These are phyloP conservation scores for Exophiala alcalophila DNA, from an alignment of 2,329 filamentous ascomycete species.

Conservation along the genomic window DNA sequence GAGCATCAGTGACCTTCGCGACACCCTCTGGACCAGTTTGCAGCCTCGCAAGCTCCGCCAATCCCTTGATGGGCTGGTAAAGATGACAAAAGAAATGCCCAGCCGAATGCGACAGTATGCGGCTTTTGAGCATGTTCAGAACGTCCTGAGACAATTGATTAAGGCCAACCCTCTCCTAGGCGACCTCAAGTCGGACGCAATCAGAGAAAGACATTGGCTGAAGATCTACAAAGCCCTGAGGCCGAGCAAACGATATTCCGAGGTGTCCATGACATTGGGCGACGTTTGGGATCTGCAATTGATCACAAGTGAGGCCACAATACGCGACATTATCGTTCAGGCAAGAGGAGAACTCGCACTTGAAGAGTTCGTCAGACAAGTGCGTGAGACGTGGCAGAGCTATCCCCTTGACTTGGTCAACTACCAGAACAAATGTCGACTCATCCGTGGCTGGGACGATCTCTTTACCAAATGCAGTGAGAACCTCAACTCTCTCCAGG, in stretches of 20 bases:
- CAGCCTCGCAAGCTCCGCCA: slow-evolving; percentile 89
- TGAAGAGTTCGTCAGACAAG: slow-evolving; percentile 94
- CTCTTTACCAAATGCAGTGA: slow-evolving; percentile 98
- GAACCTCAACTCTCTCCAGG: slow-evolving; percentile 93
- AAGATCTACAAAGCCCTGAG: slow-evolving; percentile 97
- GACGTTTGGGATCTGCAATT: slow-evolving; percentile 98
- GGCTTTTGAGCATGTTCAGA: slow-evolving; percentile 98
- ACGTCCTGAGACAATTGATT: slow-evolving; percentile 77
- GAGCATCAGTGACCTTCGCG: slow-evolving; percentile 87
- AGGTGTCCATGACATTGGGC: slow-evolving; percentile 91
- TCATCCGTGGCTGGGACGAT: slow-evolving; percentile 97
- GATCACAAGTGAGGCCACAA: slow-evolving; percentile 77
- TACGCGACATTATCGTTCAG: slow-evolving; percentile 90
- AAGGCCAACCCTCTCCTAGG: slow-evolving; percentile 86
- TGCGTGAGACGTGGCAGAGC: slow-evolving; percentile 94
- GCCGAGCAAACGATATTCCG: slow-evolving; percentile 89
- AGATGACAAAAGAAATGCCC: slow-evolving; percentile 99
- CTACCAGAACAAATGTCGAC: slow-evolving; percentile 96
- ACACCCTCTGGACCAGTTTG: slow-evolving; percentile 90
- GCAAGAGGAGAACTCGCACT: slow-evolving; percentile 97
- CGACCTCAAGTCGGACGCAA: slow-evolving; percentile 93
- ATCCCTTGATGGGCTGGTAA: slow-evolving; percentile 85
- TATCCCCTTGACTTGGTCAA: slow-evolving; percentile 92
- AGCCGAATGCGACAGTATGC: slow-evolving; percentile 98
- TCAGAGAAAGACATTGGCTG: slow-evolving; percentile 93